These are phyloP conservation scores for Westerdykella aurantiaca DNA, from an alignment of 2,329 filamentous ascomycete genomes.

Conservation along the genomic window DNA sequence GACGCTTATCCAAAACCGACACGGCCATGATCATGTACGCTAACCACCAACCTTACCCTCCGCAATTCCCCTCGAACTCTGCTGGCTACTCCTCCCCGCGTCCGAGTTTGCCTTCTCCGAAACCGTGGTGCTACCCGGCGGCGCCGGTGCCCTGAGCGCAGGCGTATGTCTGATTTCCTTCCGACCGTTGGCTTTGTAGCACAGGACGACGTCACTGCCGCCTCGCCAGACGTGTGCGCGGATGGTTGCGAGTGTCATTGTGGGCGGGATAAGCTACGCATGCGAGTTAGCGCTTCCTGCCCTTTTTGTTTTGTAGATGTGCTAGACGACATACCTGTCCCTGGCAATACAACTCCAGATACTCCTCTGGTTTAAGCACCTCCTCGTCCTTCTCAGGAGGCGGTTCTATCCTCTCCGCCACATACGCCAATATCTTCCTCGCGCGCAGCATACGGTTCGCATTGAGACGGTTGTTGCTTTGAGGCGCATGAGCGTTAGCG, in stretches of 20 bases:
- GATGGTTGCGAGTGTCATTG: slow-evolving; percentile 91
- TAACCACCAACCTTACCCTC: slow-evolving; percentile 7
- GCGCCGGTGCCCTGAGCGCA: background rate
- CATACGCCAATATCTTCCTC: slow-evolving; percentile 87
- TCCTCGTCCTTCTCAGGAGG: slow-evolving; percentile 49
- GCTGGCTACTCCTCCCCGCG: slow-evolving; percentile 19
- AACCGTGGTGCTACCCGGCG: slow-evolving; percentile 17
- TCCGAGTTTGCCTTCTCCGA: slow-evolving; percentile 28
- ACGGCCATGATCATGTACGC: too few relatives aligned
- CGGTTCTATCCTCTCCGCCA: slow-evolving; percentile 83
- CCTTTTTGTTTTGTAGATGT: background rate
- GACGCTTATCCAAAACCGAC: background rate
- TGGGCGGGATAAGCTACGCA: slow-evolving; percentile 58
- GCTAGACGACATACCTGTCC: slow-evolving; percentile 61
- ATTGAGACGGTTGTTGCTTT: slow-evolving; percentile 79
- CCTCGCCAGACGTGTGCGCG: slow-evolving; percentile 91
- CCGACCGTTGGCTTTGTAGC: slow-evolving; percentile 88
- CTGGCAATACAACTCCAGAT: slow-evolving; percentile 91
- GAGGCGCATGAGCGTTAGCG: slow-evolving; percentile 24
- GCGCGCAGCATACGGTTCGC: slow-evolving; percentile 95
- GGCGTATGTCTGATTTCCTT: slow-evolving; percentile 50
- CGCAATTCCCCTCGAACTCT: slow-evolving; percentile 17
- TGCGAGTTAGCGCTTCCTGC: background rate
- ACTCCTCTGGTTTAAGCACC: slow-evolving; percentile 73
- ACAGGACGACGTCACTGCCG: slow-evolving; percentile 83